Conservation (phyloP, 1,139 yeast species). For the Pneumocystis jirovecii region DNA sequence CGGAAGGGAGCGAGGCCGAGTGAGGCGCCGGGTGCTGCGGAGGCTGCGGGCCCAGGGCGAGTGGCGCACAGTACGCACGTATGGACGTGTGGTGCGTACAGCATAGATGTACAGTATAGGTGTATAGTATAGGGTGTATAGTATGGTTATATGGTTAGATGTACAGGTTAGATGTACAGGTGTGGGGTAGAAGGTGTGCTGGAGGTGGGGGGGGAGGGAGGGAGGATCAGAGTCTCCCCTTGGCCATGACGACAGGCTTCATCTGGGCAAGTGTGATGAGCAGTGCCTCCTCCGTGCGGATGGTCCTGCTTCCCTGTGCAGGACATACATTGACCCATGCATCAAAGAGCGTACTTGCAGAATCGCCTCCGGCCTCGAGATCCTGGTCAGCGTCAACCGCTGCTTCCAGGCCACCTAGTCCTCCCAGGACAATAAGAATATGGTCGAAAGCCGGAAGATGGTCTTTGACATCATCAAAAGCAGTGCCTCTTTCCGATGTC, state of each 20-base stretch:
- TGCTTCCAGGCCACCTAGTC: conserved; percentile 7
- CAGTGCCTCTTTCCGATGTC: conserved; percentile 8
- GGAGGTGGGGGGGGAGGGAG: too few species aligned
- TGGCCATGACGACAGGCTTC: too few species aligned
- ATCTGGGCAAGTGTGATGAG: conserved; percentile 8
- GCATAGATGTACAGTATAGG: too few species aligned
- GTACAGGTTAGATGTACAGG: too few species aligned
- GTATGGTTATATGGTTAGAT: too few species aligned
- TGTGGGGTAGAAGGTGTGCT: too few species aligned
- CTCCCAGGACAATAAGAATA: conserved; percentile 12
- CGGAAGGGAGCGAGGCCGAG: too few species aligned
- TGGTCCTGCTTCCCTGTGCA: conserved; percentile 8
- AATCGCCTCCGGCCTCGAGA: conserved; percentile 7
- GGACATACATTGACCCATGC: conserved; percentile 10
- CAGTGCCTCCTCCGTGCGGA: conserved; percentile 11
- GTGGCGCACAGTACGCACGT: too few species aligned
- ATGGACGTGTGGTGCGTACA: too few species aligned
- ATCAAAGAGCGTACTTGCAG: conserved; percentile 10
- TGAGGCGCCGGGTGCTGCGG: conserved; percentile 32
- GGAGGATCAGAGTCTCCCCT: too few species aligned
- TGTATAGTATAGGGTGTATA: too few species aligned
- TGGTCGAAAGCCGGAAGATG: conserved; percentile 7
- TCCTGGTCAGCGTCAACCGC: conserved; percentile 8
- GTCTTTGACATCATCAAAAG: conserved; percentile 5
- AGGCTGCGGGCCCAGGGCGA: too few species aligned